Conservation (phyloP, 148 eudicot genomes). For the Vaccinium macrocarpon region DNA sequence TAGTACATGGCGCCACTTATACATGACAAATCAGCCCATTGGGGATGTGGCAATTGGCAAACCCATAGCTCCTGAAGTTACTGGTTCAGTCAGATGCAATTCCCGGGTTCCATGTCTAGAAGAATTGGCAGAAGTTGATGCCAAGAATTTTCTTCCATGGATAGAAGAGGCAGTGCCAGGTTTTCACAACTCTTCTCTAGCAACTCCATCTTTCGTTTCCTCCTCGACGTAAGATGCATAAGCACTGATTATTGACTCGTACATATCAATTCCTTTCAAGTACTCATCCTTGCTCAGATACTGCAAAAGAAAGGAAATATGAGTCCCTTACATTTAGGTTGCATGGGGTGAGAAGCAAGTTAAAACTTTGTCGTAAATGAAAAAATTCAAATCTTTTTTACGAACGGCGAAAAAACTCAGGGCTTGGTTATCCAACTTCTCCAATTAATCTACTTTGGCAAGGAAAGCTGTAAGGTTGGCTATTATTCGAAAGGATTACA, state of each 20-base stretch:
- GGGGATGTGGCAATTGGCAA: neutral
- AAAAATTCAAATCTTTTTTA: neutral
- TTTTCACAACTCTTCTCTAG: slow-evolving; percentile 58
- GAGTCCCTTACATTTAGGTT: slow-evolving; percentile 12
- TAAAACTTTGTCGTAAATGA: neutral
- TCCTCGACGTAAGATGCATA: slow-evolving; percentile 54
- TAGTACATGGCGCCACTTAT: neutral
- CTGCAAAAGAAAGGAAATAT: slow-evolving; percentile 37
- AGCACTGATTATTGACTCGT: slow-evolving; percentile 63
- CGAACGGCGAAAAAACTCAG: neutral
- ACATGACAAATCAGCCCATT: neutral
- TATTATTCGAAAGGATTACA: neutral
- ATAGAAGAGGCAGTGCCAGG: neutral
- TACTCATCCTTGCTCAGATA: slow-evolving; percentile 62
- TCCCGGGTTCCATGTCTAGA: neutral
- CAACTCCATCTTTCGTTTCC: slow-evolving; percentile 27
- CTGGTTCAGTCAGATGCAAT: neutral
- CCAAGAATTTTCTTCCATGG: neutral
- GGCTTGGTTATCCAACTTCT: neutral
- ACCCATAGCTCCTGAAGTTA: slow-evolving; percentile 2
- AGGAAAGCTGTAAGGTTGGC: neutral
- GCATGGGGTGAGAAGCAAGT: neutral
- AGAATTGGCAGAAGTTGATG: slow-evolving; percentile 1
- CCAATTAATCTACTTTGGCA: neutral
- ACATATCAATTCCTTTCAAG: slow-evolving; percentile 59